Evolutionary conservation across 352 stramenopile genomes (phyloP).

Genomic region (Phytophthora ramorum): DNA sequence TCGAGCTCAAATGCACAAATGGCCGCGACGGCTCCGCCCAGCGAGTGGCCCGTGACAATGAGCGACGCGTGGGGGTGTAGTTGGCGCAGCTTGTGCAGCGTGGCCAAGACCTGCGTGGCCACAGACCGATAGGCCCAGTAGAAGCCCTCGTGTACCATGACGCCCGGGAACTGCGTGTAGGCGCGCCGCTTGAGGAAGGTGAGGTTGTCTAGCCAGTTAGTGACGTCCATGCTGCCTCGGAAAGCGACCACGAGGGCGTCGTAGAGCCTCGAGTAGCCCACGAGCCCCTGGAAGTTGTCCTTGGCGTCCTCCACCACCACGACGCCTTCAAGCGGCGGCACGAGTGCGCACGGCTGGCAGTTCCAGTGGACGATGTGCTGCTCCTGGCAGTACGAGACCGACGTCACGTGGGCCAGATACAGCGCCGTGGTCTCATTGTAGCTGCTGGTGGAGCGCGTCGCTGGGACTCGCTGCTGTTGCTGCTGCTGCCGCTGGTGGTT

Average conservation of each 20-base stretch:
- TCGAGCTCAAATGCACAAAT: constrained; percentile 82
- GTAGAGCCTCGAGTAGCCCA: constrained; percentile 68
- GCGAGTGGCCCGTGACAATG: constrained; percentile 76
- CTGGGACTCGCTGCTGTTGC: not conserved
- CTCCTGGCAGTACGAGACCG: constrained; percentile 77
- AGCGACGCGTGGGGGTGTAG: constrained; percentile 54
- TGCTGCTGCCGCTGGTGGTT: not conserved
- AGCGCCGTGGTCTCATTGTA: constrained; percentile 79
- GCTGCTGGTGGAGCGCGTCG: not conserved
- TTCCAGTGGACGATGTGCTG: constrained; percentile 77
- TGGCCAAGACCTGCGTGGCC: constrained; percentile 49
- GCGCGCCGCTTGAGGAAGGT: constrained; percentile 79
- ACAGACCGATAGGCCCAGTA: constrained; percentile 84
- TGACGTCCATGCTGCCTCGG: constrained; percentile 83
- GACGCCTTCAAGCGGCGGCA: constrained; percentile 54
- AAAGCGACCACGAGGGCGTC: constrained; percentile 77
- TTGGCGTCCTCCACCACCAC: constrained; percentile 72
- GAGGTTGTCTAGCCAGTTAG: constrained; percentile 89
- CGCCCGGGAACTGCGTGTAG: constrained; percentile 66
- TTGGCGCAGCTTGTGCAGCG: constrained; percentile 39
- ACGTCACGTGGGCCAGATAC: constrained; percentile 82
- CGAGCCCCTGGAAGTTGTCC: constrained; percentile 81
- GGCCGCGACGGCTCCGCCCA: constrained; percentile 73
- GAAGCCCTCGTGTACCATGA: constrained; percentile 79
- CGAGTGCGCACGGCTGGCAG: constrained; percentile 72